Evolutionary conservation across 2,329 filamentous ascomycete species (phyloP), one percentile per base, ranked within the genome.

Genomic region (Rasamsonia emersonii): DNA sequence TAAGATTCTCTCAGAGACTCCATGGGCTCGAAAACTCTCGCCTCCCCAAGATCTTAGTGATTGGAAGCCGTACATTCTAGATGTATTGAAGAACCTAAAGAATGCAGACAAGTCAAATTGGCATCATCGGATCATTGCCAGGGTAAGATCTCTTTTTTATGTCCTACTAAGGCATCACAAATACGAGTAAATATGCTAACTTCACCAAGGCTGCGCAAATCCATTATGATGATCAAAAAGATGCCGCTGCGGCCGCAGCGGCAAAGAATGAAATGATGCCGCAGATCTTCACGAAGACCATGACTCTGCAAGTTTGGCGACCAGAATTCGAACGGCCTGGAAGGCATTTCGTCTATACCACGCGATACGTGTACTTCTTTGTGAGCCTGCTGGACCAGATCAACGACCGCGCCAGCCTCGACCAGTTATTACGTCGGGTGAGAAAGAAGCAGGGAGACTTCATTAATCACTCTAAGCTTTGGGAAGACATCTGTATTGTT

Each of bases 281-380:
- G 32, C 82, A 93, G 24, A 80, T 94, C 33, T 89, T 94, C 44
- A 93, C 88, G 23, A 94, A 94, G 62, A 93, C 86, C 0, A 93
- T 93, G 80, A 80, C 83, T 1, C 79, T 94, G 56, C 89, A 93
- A 50, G 86, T 95, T 3, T 95, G 88, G 88, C 89, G 88, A 46
- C 91, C 88, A 21, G 88, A 94, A 43, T 78, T 83, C 28, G 88
- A 95, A 54, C 68, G 79, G 14, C 69, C 86, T 0, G 88, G 88
- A 0, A 75, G 88, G 11, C 88, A 95, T 54, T 91, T 93, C 49
- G 86, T 94, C 21, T 95, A 91, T 54, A 94, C 86, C 0, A 78
- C 84, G 29, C 79, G 82, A 41, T 95, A 95, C 49, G 81, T 86
- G 2, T 77, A 78, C 11, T 91, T 91, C 50, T 85, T 93, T 57